Conservation (phyloP, 306 rosid species). For the Cicer yamashitae region DNA sequence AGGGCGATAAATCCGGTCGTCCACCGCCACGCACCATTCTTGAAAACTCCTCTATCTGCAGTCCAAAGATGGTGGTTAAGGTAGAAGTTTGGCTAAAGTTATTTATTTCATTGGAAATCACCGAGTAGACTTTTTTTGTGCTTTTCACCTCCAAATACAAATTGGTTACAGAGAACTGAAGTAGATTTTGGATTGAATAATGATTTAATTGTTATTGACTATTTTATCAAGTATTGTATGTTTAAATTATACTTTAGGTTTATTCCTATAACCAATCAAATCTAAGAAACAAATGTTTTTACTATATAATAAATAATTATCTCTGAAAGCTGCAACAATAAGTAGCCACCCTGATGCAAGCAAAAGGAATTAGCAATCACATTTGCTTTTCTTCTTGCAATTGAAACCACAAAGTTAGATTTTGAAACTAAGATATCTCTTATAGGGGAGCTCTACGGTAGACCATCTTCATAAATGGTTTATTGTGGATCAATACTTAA, state of each 20-base stretch:
- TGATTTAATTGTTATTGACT: constrained; percentile 30
- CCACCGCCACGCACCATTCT: constrained; percentile 68
- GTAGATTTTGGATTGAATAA: constrained; percentile 45
- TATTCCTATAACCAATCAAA: neutral
- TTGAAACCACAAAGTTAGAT: too few relatives aligned
- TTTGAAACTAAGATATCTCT: too few relatives aligned
- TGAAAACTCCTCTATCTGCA: constrained; percentile 74
- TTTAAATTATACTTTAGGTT: neutral
- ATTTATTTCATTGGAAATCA: constrained; percentile 23
- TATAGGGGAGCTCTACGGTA: too few relatives aligned
- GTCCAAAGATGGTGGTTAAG: constrained; percentile 95
- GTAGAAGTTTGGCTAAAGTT: constrained; percentile 50
- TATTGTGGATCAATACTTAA: too few relatives aligned
- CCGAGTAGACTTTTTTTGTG: constrained; percentile 44
- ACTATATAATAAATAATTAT: neutral
- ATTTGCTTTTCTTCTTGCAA: too few relatives aligned
- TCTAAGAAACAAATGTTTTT: neutral
- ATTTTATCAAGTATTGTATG: constrained; percentile 24
- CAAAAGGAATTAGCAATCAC: too few relatives aligned
- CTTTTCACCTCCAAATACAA: constrained; percentile 12
- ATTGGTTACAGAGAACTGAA: constrained; percentile 39
- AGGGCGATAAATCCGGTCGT: constrained; percentile 62
- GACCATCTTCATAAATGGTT: too few relatives aligned
- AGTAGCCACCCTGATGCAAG: too few relatives aligned
- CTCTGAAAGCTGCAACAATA: neutral